These are phyloP conservation scores for Alternaria alternata DNA, from an alignment of 2,329 filamentous ascomycete species.

Conservation along the genomic window DNA sequence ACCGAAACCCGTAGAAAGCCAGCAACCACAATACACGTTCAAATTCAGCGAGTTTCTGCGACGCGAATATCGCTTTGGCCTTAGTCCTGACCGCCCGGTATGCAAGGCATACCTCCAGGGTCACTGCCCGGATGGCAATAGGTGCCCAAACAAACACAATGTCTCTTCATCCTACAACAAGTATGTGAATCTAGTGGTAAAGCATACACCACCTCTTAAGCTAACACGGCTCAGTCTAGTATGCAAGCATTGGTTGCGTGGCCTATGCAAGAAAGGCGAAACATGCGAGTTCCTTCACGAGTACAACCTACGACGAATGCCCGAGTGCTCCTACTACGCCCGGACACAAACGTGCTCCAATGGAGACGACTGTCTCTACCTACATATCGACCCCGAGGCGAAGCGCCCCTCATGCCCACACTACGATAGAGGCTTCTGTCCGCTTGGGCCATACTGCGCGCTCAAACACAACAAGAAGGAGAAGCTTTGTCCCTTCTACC, in stretches of 20 bases:
- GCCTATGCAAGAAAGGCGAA: constrained; percentile 96
- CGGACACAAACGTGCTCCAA: constrained; percentile 95
- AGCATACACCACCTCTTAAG: background rate
- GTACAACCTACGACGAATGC: constrained; percentile 98
- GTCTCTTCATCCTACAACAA: constrained; percentile 71
- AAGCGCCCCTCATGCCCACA: constrained; percentile 71
- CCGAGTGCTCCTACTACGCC: constrained; percentile 96
- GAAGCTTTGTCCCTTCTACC: constrained; percentile 81
- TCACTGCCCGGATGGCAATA: constrained; percentile 83
- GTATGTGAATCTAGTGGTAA: constrained; percentile 38
- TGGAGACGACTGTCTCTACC: constrained; percentile 93
- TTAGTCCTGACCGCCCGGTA: constrained; percentile 72
- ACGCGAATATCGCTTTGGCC: constrained; percentile 82
- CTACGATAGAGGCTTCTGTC: constrained; percentile 95
- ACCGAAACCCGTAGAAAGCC: constrained; percentile 40
- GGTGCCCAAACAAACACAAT: constrained; percentile 85
- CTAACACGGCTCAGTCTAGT: constrained; percentile 67
- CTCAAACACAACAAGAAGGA: constrained; percentile 84
- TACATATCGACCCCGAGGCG: constrained; percentile 85
- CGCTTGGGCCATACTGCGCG: constrained; percentile 83
- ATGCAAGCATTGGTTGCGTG: constrained; percentile 98
- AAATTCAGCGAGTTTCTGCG: constrained; percentile 86
- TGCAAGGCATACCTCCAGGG: constrained; percentile 88
- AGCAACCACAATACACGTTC: constrained; percentile 68
- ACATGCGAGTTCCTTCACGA: constrained; percentile 98